Percentiles rank a stretch among this genome's conserved stretches.
phyloP scores from a whole-genome alignment of 768 basidiomycete genomes.

The Xerocomus brunneocitrinus region DNA sequence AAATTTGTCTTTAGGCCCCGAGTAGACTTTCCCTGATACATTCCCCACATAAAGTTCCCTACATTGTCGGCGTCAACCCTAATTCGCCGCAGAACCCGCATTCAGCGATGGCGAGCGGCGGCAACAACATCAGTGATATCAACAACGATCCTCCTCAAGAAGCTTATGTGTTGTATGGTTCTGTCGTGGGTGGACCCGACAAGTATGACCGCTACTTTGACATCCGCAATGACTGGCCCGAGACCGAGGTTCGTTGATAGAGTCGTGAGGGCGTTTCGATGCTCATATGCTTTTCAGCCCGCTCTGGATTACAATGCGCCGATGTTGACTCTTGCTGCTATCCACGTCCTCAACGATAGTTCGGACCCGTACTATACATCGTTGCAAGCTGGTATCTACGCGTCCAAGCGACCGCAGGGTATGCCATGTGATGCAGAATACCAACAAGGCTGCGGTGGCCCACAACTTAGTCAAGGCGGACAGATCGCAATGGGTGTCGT shows the following conservation, averaged over 20 bases:
- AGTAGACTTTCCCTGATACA: background rate
- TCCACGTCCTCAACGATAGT: constrained; percentile 62
- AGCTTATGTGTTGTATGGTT: constrained; percentile 80
- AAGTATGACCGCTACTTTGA: constrained; percentile 73
- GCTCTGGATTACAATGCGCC: constrained; percentile 91
- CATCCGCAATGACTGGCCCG: constrained; percentile 83
- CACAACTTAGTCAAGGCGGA: constrained; percentile 52
- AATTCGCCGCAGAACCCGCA: constrained; percentile 91
- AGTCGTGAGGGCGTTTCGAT: background rate
- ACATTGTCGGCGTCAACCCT: constrained; percentile 85
- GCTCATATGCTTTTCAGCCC: constrained; percentile 37
- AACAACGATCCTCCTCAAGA: constrained; percentile 69
- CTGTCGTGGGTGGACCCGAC: constrained; percentile 84
- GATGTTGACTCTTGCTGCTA: constrained; percentile 79
- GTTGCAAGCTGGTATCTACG: constrained; percentile 64
- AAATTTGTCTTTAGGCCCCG: constrained; percentile 10
- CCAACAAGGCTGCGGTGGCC: constrained; percentile 44
- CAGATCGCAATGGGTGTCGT: constrained; percentile 70
- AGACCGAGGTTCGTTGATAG: constrained; percentile 61
- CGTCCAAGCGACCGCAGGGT: constrained; percentile 56
- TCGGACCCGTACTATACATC: constrained; percentile 76
- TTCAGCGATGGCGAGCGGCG: constrained; percentile 85
- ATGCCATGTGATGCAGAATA: constrained; percentile 77
- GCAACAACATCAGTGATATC: constrained; percentile 61
- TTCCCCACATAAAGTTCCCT: constrained; percentile 30